Evolutionary conservation across 176 grass and related monocot species (phyloP).

Genomic region (Oryza glumipatula): DNA sequence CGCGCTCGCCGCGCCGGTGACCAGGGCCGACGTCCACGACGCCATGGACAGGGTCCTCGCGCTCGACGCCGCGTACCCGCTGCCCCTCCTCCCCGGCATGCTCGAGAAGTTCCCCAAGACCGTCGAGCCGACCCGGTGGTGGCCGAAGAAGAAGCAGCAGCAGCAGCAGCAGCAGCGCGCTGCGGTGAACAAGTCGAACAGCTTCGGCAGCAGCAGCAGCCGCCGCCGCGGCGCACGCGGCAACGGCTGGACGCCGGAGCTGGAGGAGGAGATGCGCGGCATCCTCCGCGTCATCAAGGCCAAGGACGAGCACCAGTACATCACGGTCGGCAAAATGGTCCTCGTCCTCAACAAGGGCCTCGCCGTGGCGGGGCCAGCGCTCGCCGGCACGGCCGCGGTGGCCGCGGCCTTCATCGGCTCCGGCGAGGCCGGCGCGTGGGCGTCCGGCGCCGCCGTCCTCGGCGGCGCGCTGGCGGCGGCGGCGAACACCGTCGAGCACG

Average conservation of each 20-base stretch:
- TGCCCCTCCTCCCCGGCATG: constrained; percentile 47
- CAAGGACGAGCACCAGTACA: constrained; percentile 55
- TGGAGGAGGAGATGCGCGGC: constrained; percentile 64
- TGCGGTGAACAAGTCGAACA: neutral
- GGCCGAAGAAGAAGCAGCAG: constrained; percentile 37
- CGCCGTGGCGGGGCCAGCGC: constrained; percentile 39
- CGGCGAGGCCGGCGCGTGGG: constrained; percentile 7
- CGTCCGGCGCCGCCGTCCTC: neutral
- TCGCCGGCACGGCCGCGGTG: constrained; percentile 44
- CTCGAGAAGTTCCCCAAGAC: constrained; percentile 60
- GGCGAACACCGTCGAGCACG: constrained; percentile 62
- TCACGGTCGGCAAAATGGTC: constrained; percentile 14
- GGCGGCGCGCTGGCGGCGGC: constrained; percentile 46
- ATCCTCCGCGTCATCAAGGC: constrained; percentile 40
- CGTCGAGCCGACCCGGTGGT: constrained; percentile 56
- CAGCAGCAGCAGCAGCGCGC: neutral
- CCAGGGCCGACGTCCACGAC: neutral
- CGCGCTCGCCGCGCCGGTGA: neutral
- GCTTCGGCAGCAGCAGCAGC: neutral
- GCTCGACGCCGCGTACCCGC: constrained; percentile 66
- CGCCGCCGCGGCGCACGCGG: neutral
- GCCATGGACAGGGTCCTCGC: constrained; percentile 45
- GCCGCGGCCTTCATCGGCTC: constrained; percentile 39
- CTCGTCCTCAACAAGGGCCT: constrained; percentile 38
- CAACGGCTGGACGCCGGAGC: constrained; percentile 60